Base-by-base conservation (phyloP, 768 basidiomycete species). In the Pisolithus orientalis region DNA sequence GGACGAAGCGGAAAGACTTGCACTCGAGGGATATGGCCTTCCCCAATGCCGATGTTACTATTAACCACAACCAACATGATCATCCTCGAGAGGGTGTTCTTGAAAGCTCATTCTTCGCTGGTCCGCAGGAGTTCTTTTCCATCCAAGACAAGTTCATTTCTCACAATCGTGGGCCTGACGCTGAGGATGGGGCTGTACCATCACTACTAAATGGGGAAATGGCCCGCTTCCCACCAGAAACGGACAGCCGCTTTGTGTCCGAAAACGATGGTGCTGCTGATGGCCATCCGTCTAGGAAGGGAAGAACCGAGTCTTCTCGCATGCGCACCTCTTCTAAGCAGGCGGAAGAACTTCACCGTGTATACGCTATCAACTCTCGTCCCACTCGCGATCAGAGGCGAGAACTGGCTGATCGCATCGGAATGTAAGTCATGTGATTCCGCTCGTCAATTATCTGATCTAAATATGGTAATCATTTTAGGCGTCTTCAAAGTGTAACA, bases 401-500 rank as follows among this genome's bases (percentile, higher is more conserved):
- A 63, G 72, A 74, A 24, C 73, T 91, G 21, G 80, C 87, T 6
- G 75, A 80, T 53, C 78, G 73, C 63, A 82, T 89, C 65, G 85
- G 84, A 70, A 89, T 89, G 88, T 89, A 69, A 65, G 88, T 77
- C 53, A 47, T 61, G 57, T 48, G 44, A 40, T 25, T 14, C 9
- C 44, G 49, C 53, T 27, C 44, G 25, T 47, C 47, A 49, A 49
- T 45, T 51, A 39, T 48, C 63, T 70, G 50, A 71, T 50, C 47
- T 24, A 27, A 25, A 38, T 34, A 53, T 32, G 47, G 46, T 3
- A 39, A 42, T 56, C 64, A 61, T 66, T 63, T 61, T 56, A 90
- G 88, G 86, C 84, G 80, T 57, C 78, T 85, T 69, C 82, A 87
- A 68, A 86, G 82, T 52, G 82, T 90, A 52, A 88, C 84, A 1